These are phyloP conservation scores for Passiflora organensis DNA, from an alignment of 345 rosid species.

Conservation along the genomic window DNA sequence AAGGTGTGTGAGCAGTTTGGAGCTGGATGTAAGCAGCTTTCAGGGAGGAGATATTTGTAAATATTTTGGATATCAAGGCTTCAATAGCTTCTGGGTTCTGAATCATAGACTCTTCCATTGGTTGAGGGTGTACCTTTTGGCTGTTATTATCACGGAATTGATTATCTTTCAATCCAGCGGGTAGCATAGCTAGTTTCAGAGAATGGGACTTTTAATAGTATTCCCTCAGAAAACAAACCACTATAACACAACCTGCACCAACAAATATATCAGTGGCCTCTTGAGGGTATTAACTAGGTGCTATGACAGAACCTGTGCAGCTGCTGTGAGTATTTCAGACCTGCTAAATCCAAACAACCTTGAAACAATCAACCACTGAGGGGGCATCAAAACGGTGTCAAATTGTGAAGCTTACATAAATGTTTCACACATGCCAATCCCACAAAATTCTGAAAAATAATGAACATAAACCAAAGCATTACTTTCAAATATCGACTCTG, in stretches of 20 bases:
- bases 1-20: constrained; percentile 78
- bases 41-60: constrained; percentile 63
- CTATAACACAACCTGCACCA: constrained; percentile 25
- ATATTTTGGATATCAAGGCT: constrained; percentile 62
- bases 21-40: constrained; percentile 84
- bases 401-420: too few relatives aligned
- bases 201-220: constrained; percentile 13
- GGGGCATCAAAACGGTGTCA: too few relatives aligned
- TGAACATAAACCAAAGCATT: too few relatives aligned
- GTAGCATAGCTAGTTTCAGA: constrained; percentile 64
- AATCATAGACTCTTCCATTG: constrained; percentile 69
- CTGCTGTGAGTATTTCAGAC: background rate
- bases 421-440: too few relatives aligned
- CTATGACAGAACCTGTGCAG: constrained; percentile 2
- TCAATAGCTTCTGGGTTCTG: constrained; percentile 75
- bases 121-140: constrained; percentile 84
- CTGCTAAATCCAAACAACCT: background rate
- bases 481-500: too few relatives aligned
- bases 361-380: background rate
- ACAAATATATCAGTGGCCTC: background rate
- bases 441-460: too few relatives aligned
- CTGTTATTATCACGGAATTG: constrained; percentile 65
- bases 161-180: constrained; percentile 67
- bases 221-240: constrained; percentile 13
- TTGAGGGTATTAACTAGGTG: background rate